Evolutionary conservation across 2,329 filamentous ascomycete genomes (phyloP), one percentile per base, ranked within the genome.

Genomic region (Penicillium psychrosexuale): DNA sequence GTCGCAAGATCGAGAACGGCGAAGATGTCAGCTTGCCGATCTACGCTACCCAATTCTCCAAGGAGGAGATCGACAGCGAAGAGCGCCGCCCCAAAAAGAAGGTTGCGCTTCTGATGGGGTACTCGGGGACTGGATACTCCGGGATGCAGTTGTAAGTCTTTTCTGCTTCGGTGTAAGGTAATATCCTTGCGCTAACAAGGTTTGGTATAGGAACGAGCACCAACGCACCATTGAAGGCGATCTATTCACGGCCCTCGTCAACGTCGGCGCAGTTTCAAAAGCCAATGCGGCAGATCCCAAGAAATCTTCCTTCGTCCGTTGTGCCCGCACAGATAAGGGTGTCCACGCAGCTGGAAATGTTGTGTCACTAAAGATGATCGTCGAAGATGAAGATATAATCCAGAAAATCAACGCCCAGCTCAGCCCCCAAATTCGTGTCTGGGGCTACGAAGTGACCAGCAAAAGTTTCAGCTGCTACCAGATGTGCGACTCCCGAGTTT

Each of bases 141-240:
- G 94, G 94, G 67, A 95, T 99, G 87, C 94, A 99, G 77, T 89
- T 99, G 75, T 79, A 64, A 50, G 72, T 49, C 5, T 53, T 37
- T 19, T 5, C 22, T 39, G 36, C 27, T 40, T 8, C 15, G 8
- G 19, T 13, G 12, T 19, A 13, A 57, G 12, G 2, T 1, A 5
- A 28, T 8, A 22, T 31, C 9, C 3, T n/a, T 50, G 27, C 51
- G 63, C 30, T 52, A 6, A 57, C 31, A 30, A 13, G n/a, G 2
- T 30, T 6, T 33, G 22, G 2, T 47, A 9, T 48, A 79, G 75
- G 69, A 81, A 78, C 61, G 70, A 75, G 17, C 77, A 85, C 61
- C 86, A 96, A 69, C 92, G 91, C 77, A 99, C 93, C 0, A 97
- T 99, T 61, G 94, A 99, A 77, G 90, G 93, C 40, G 94, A 99